These are phyloP conservation scores for Truncatella angustata DNA, from an alignment of 2,329 filamentous ascomycete species.

Conservation along the genomic window DNA sequence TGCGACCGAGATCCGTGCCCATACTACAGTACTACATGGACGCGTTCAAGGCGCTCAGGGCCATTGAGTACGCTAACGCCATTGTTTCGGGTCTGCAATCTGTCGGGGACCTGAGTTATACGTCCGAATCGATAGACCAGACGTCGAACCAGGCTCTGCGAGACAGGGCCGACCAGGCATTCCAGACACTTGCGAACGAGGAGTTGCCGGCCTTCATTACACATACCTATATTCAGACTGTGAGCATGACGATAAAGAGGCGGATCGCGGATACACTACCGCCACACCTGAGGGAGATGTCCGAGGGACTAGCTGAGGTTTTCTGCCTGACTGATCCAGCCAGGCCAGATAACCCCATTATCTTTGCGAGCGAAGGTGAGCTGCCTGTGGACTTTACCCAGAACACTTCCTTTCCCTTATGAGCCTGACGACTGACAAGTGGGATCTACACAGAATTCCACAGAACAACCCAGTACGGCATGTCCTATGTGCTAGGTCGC, in stretches of 20 bases:
- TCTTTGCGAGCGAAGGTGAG: slow-evolving; percentile 72
- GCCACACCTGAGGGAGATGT: slow-evolving; percentile 62
- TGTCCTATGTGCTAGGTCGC: slow-evolving; percentile 69
- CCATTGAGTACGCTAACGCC: slow-evolving; percentile 70
- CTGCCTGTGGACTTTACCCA: too few species aligned
- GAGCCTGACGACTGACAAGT: not conserved
- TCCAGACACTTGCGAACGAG: slow-evolving; percentile 62
- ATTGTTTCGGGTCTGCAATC: slow-evolving; percentile 59
- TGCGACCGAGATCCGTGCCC: slow-evolving; percentile 61
- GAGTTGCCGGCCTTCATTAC: slow-evolving; percentile 73
- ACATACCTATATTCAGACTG: slow-evolving; percentile 65
- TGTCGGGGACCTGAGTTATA: slow-evolving; percentile 56
- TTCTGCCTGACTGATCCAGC: slow-evolving; percentile 77
- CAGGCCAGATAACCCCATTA: slow-evolving; percentile 70
- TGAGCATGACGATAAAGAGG: slow-evolving; percentile 66
- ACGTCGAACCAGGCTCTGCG: slow-evolving; percentile 60
- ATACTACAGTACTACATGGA: slow-evolving; percentile 71
- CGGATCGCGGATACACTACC: slow-evolving; percentile 68
- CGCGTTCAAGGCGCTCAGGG: slow-evolving; percentile 66
- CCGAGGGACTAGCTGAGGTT: slow-evolving; percentile 72
- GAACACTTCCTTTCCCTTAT: not conserved
- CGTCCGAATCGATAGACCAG: slow-evolving; percentile 42
- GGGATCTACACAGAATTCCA: slow-evolving; percentile 58
- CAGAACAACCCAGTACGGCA: slow-evolving; percentile 71
- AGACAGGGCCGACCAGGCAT: slow-evolving; percentile 62